These are phyloP conservation scores for Alectoria sarmentosa DNA, from an alignment of 495 filamentous ascomycete species.

Conservation along the genomic window DNA sequence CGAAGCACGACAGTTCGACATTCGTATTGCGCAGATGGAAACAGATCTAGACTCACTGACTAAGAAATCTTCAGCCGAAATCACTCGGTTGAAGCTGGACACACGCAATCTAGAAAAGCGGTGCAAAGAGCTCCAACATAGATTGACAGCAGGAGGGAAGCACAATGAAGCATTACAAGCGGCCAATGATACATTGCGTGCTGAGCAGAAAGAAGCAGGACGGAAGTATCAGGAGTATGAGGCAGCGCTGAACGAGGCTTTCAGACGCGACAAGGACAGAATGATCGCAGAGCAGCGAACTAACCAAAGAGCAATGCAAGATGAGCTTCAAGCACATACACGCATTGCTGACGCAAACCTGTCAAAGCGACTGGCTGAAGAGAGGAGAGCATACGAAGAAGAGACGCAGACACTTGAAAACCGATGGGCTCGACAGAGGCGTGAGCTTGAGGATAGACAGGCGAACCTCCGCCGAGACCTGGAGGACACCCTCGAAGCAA, in stretches of 20 bases:
- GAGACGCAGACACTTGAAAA: slow-evolving; percentile 17
- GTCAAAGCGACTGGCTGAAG: slow-evolving; percentile 9
- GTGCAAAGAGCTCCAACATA: slow-evolving; percentile 45
- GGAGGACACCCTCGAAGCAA: slow-evolving; percentile 16
- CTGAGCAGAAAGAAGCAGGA: slow-evolving; percentile 25
- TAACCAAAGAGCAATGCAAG: slow-evolving; percentile 23
- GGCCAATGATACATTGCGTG: slow-evolving; percentile 33
- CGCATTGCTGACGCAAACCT: slow-evolving; percentile 14
- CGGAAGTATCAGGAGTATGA: slow-evolving; percentile 25
- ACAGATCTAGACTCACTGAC: slow-evolving; percentile 36
- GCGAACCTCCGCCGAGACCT: slow-evolving; percentile 14
- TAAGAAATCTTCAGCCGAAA: slow-evolving; percentile 44
- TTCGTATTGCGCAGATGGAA: slow-evolving; percentile 46
- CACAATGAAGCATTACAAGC: slow-evolving; percentile 42
- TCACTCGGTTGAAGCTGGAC: slow-evolving; percentile 46
- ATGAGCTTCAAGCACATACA: slow-evolving; percentile 26
- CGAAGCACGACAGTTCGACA: slow-evolving; percentile 44
- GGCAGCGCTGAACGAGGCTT: slow-evolving; percentile 21
- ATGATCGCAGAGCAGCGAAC: slow-evolving; percentile 23
- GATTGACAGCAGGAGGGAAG: slow-evolving; percentile 35
- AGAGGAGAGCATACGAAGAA: slow-evolving; percentile 17
- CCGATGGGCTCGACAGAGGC: slow-evolving; percentile 16
- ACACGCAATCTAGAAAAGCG: slow-evolving; percentile 50
- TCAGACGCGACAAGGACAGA: slow-evolving; percentile 24
- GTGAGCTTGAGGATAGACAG: slow-evolving; percentile 23